Conservation (phyloP, 2,329 filamentous ascomycete genomes). For the Polychaeton citri region DNA sequence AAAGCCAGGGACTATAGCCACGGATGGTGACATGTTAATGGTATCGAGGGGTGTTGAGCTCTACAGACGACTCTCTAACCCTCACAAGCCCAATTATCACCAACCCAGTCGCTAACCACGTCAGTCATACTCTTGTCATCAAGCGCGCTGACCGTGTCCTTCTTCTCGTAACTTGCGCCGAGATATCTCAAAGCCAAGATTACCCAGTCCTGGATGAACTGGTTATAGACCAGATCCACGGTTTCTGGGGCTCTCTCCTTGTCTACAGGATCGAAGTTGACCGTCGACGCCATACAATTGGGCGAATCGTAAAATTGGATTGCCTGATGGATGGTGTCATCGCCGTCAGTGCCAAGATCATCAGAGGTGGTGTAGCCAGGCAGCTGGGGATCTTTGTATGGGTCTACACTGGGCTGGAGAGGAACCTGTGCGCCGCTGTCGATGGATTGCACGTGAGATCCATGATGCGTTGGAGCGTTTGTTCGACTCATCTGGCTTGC, state of each 20-base stretch:
- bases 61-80: no score
- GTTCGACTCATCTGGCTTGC: slow-evolving; percentile 1
- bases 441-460: slow-evolving; percentile 1
- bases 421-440: slow-evolving; percentile 1
- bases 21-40: no score
- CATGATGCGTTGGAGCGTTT: slow-evolving; percentile 2
- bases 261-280: slow-evolving; percentile 42
- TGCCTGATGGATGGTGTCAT: slow-evolving; percentile 71
- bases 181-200: slow-evolving; percentile 57
- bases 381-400: slow-evolving; percentile 19
- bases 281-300: slow-evolving; percentile 64
- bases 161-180: slow-evolving; percentile 35
- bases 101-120: slow-evolving; percentile 47
- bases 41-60: no score
- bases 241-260: slow-evolving; percentile 44
- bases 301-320: slow-evolving; percentile 67
- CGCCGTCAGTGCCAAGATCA: slow-evolving; percentile 69
- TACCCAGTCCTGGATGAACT: slow-evolving; percentile 78
- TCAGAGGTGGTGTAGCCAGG: slow-evolving; percentile 85
- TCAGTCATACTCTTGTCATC: slow-evolving; percentile 41
- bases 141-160: slow-evolving; percentile 41
- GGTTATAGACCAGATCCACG: slow-evolving; percentile 82
- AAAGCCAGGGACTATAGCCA: no score
- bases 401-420: neutral
- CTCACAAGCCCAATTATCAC: slow-evolving; percentile 37